These are phyloP conservation scores for Pyrus betulifolia DNA, from an alignment of 306 rosid genomes.

Conservation along the genomic window DNA sequence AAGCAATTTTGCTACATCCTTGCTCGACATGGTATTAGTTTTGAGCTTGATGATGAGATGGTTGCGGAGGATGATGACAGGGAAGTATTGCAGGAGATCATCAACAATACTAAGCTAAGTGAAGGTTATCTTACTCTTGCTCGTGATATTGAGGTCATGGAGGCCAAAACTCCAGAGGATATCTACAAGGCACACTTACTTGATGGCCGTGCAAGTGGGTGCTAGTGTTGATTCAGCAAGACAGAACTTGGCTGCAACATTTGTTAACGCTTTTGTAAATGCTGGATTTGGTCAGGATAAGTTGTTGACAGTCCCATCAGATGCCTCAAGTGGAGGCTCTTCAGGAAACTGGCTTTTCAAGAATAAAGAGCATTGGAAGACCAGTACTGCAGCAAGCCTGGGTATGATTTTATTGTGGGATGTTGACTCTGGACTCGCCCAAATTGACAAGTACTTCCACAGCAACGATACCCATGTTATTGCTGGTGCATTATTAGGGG, in stretches of 20 bases:
- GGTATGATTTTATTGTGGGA: slow-evolving; percentile 94
- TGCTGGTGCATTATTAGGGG: slow-evolving; percentile 94
- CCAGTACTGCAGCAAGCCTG: slow-evolving; percentile 98
- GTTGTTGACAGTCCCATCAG: slow-evolving; percentile 77
- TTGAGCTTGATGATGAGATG: slow-evolving; percentile 78
- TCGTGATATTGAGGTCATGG: slow-evolving; percentile 99
- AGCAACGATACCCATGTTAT: slow-evolving; percentile 77
- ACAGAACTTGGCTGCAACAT: slow-evolving; percentile 97
- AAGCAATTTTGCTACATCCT: slow-evolving; percentile 92
- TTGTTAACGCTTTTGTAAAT: slow-evolving; percentile 97
- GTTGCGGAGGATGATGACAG: slow-evolving; percentile 68
- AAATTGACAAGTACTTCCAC: slow-evolving; percentile 93
- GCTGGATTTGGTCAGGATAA: slow-evolving; percentile 99
- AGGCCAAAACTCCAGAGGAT: slow-evolving; percentile 96
- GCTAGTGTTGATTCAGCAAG: slow-evolving; percentile 99
- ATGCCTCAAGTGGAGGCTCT: slow-evolving; percentile 60
- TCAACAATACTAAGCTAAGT: slow-evolving; percentile 74
- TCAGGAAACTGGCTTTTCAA: slow-evolving; percentile 97
- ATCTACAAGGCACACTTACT: slow-evolving; percentile 98
- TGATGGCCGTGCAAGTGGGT: slow-evolving; percentile 98
- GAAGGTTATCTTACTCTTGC: slow-evolving; percentile 98
- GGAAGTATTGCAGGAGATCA: slow-evolving; percentile 61
- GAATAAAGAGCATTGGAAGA: slow-evolving; percentile 96
- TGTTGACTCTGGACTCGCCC: slow-evolving; percentile 94
- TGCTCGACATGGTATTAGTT: slow-evolving; percentile 77